Conservation (phyloP, 2,329 filamentous ascomycete species). For the Geoglossum cookeanum region DNA sequence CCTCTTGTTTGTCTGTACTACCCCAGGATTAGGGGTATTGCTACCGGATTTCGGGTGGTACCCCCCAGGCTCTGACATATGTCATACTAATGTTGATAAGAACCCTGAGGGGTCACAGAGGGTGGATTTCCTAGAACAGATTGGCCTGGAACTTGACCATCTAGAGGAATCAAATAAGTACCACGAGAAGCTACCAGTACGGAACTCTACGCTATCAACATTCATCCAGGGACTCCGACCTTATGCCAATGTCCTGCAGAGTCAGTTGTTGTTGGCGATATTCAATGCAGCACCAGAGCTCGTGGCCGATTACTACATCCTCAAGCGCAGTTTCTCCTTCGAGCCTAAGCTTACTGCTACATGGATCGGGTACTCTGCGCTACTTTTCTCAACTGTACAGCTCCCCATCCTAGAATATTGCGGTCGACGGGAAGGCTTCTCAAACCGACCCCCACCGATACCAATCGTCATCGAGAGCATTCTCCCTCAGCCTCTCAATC, state of each 20-base stretch:
- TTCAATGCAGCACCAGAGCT: constrained; percentile 72
- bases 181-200: constrained; percentile 47
- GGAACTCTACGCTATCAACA: constrained; percentile 60
- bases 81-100: constrained; percentile 28
- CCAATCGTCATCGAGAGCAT: constrained; percentile 70
- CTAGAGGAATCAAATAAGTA: constrained; percentile 52
- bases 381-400: constrained; percentile 65
- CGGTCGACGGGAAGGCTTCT: constrained; percentile 44
- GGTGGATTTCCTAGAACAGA: constrained; percentile 14
- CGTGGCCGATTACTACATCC: constrained; percentile 69
- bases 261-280: constrained; percentile 60
- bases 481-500: constrained; percentile 61
- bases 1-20: constrained; percentile 56
- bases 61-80: constrained; percentile 46
- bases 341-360: constrained; percentile 84
- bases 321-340: constrained; percentile 62
- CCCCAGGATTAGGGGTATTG: constrained; percentile 51
- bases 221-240: constrained; percentile 66
- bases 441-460: constrained; percentile 54
- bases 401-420: constrained; percentile 55
- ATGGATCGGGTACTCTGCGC: constrained; percentile 85
- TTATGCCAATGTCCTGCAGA: constrained; percentile 64
- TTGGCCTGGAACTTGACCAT: constrained; percentile 47
- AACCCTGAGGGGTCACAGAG: constrained; percentile 21
- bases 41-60: constrained; percentile 71